Evolutionary conservation across 1,284 basidiomycete genomes (phyloP).

Genomic region (Trichosporon sp.): DNA sequence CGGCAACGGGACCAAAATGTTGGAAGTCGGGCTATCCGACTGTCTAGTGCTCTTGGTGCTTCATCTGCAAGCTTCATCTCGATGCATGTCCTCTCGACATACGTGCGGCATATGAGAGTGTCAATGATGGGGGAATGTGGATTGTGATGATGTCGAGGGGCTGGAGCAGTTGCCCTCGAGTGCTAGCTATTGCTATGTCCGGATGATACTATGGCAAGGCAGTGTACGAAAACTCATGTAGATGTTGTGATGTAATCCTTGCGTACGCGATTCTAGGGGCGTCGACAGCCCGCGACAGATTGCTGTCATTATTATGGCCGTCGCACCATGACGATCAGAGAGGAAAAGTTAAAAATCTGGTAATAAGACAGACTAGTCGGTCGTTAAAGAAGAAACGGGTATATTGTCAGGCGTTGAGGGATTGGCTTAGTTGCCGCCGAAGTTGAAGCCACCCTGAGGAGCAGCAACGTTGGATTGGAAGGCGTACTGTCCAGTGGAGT

Average conservation of each 20-base stretch:
- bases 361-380: conserved; percentile 16
- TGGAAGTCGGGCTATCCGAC: no score
- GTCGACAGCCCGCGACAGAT: conserved; percentile 1
- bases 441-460: conserved; percentile 93
- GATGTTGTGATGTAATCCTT: conserved; percentile 13
- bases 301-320: conserved; percentile 18
- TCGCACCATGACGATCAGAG: conserved; percentile 4
- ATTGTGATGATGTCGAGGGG: conserved; percentile 20
- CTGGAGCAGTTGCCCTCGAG: conserved; percentile 18
- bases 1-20: conserved; percentile 13
- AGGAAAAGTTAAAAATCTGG: conserved; percentile 4
- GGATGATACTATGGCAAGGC: conserved; percentile 18
- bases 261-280: conserved; percentile 21
- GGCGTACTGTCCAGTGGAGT: conserved; percentile 85
- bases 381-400: conserved; percentile 13
- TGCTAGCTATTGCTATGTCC: conserved; percentile 19
- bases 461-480: conserved; percentile 68
- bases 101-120: conserved; percentile 8
- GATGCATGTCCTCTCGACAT: conserved; percentile 21
- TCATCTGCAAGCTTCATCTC: not conserved
- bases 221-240: conserved; percentile 3
- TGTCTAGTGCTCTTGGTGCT: not conserved
- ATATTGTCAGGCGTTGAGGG: not conserved
- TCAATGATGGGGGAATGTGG: conserved; percentile 16
- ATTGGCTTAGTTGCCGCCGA: conserved; percentile 58